phyloP scores from a whole-genome alignment of 306 rosid genomes.

The Fagus crenata region DNA sequence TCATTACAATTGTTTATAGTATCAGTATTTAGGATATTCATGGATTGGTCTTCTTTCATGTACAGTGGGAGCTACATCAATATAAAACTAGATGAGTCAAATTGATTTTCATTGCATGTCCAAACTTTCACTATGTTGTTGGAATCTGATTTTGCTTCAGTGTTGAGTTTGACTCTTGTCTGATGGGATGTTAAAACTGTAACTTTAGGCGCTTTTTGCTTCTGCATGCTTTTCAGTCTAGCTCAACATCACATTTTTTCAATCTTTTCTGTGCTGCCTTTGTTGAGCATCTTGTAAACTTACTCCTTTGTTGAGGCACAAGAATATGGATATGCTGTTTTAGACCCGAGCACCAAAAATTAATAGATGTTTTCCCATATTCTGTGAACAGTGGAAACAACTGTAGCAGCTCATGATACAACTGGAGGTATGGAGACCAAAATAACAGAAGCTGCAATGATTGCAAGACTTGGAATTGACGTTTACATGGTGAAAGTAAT shows the following conservation, averaged over 20 bases:
- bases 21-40: not conserved
- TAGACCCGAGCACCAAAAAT: not conserved
- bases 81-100: not conserved
- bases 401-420: conserved; percentile 80
- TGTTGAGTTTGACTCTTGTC: not conserved
- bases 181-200: not conserved
- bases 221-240: not conserved
- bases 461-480: conserved; percentile 84
- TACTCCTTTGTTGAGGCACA: not conserved
- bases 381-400: conserved; percentile 51
- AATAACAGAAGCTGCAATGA: conserved; percentile 83
- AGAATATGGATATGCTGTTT: not conserved
- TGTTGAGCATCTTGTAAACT: not conserved
- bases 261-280: not conserved
- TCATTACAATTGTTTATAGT: not conserved
- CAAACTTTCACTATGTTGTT: not conserved
- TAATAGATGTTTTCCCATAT: not conserved
- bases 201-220: not conserved
- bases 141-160: not conserved
- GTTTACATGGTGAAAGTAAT: conserved; percentile 81
- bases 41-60: not conserved
- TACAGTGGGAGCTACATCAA: not conserved
- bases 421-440: conserved; percentile 90
- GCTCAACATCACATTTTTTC: not conserved
- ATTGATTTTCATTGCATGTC: not conserved